Percentiles rank a stretch among this genome's conserved stretches.
phyloP scores from a whole-genome alignment of 116 monocot species.

The Zostera marina region DNA sequence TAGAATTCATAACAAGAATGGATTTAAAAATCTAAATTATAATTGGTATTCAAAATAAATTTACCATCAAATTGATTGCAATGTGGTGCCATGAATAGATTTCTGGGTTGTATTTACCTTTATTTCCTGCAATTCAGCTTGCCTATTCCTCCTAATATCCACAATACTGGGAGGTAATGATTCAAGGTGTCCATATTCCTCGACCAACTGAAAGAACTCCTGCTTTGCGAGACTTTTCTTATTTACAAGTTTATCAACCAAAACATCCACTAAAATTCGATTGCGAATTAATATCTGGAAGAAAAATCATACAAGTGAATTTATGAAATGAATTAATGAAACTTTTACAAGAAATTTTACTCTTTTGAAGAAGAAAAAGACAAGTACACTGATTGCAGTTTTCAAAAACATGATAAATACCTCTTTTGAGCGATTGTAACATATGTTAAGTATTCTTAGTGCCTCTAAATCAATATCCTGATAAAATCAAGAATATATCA shows the following conservation, averaged over 20 bases:
- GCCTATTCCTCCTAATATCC: constrained; percentile 51
- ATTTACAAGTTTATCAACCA: constrained; percentile 45
- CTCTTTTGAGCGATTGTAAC: constrained; percentile 63
- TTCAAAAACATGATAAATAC: constrained; percentile 7
- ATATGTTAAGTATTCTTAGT: constrained; percentile 38
- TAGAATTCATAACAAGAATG: background rate
- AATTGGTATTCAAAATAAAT: background rate
- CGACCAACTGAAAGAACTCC: constrained; percentile 54
- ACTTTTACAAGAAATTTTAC: background rate
- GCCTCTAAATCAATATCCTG: constrained; percentile 87
- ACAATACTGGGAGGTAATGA: constrained; percentile 35
- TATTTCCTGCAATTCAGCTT: constrained; percentile 41
- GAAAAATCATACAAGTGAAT: background rate
- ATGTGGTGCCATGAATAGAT: background rate
- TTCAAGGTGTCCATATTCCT: constrained; percentile 50
- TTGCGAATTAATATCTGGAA: constrained; percentile 63
- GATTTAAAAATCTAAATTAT: background rate
- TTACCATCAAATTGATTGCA: background rate
- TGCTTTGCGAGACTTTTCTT: constrained; percentile 74
- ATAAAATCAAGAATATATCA: background rate
- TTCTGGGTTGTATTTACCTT: constrained; percentile 49
- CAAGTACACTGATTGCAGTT: background rate
- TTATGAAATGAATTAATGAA: no score
- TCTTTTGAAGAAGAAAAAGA: background rate
- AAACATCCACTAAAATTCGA: constrained; percentile 34